Conservation (phyloP, 2,329 filamentous ascomycete genomes). For the Alternaria consortialis region DNA sequence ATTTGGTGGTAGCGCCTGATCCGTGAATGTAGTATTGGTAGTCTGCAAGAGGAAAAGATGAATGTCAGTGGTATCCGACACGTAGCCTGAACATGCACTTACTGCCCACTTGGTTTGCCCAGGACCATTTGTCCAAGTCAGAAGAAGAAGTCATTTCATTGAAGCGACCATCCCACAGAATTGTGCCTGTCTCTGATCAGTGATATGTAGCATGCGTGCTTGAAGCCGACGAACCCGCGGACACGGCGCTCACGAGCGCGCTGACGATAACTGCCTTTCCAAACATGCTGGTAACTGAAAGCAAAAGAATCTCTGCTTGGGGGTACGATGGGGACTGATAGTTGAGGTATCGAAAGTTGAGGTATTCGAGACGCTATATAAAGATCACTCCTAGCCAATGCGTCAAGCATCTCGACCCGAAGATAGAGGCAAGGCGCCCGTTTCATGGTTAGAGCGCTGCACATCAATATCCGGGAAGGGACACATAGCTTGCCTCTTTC, state of each 20-base stretch:
- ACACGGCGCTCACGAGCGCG: constrained; percentile 45
- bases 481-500: constrained; percentile 23
- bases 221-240: constrained; percentile 32
- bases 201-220: background rate
- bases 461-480: constrained; percentile 35
- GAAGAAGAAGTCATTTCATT: constrained; percentile 64
- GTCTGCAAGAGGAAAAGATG: background rate
- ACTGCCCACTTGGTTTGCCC: constrained; percentile 72
- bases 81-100: constrained; percentile 57
- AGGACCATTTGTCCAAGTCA: constrained; percentile 71
- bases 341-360: background rate
- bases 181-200: constrained; percentile 49
- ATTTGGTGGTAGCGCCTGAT: constrained; percentile 62
- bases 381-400: constrained; percentile 1
- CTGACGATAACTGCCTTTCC: constrained; percentile 40
- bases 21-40: constrained; percentile 75
- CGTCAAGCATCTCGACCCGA: constrained; percentile 9
- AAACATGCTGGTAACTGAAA: constrained; percentile 36
- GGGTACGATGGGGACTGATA: background rate
- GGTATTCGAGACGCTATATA: constrained; percentile 29
- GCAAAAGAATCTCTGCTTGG: background rate
- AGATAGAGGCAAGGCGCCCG: constrained; percentile 21
- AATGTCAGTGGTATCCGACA: background rate
- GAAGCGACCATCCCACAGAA: constrained; percentile 73
- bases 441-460: constrained; percentile 21